Evolutionary conservation across 257 asterid species (phyloP), one percentile per base, ranked within the genome.

Genomic region (Knoxia roxburghii): DNA sequence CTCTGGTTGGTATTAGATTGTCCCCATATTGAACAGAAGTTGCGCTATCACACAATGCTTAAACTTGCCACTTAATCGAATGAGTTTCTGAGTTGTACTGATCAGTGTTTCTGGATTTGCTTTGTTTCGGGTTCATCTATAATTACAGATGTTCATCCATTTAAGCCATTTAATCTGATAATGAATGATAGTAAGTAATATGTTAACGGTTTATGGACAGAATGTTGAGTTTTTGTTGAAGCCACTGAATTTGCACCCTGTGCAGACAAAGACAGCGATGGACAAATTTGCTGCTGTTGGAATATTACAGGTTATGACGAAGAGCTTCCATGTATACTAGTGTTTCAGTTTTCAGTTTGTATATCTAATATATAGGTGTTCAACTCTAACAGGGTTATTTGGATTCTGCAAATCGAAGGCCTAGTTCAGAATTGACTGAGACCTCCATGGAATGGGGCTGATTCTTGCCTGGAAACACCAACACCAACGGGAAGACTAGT

Each of bases 281-380:
- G 97, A 90, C 94, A 93, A 90, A 78, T 88, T 93, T 81, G 96
- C 97, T 64, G 99, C 97, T 33, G 96, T 86, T 70, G 94, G 88
- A 68, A 93, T 93, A 76, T 95, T 93, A 65, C 99, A 93, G 96
- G 99, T 93, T 65, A 52, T 63, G 50, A 41, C 35, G 52, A 32
- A 18, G 14, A 17, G 67, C 71, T 29, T 64, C 2, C 17, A 35
- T n/a, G n/a, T 5, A 21, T 61, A 24, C 17, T 20, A 37, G 20
- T 6, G 17, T 35, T 61, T 9, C 23, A 33, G 49, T 46, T 70
- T 49, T 23, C 0, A 0, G 17, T 41, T 24, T 71, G 7, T 20
- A 41, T 49, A 21, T 39, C 39, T 64, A 30, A 8, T 10, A 43
- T n/a, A n/a, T 53, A 30, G 50, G n/a, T 71, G 54, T 20, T 65